Base-by-base conservation (phyloP, 2,329 filamentous ascomycete species). In the Phaeoacremonium minimum region DNA sequence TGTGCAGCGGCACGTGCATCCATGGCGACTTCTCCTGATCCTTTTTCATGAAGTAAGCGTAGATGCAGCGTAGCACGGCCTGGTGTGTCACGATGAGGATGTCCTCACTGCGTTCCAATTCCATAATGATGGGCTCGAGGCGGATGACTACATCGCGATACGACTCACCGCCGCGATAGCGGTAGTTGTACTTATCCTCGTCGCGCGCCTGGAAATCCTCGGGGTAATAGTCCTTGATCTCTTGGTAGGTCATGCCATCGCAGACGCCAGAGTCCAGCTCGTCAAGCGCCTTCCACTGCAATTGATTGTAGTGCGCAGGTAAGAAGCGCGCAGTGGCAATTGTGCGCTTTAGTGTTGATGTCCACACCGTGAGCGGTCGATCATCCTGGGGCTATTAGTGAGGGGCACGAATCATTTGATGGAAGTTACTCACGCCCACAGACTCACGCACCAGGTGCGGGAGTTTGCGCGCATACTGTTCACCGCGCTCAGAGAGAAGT, bases 171-270 rank as follows among this genome's bases (percentile, higher is more conserved):
- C 93, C 93, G 5, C 93, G 84, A 64, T 98, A 98, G 39, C 93
- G 88, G 67, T 98, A 98, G 69, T 98, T 97, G 77, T 97, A 97
- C 65, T 98, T 98, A 72, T 98, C 93, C 48, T 95, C 88, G 61
- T 98, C 93, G 44, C 93, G 87, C 20, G 91, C 89, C 33, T 82
- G 80, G 66, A 98, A 98, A 66, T 98, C 93, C 49, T 96, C 90
- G 0, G 93, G 93, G 57, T 87, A 97, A 37, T 77, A 69, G 52
- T 94, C 80, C 53, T 93, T 88, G 56, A 98, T 97, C 57, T 98
- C 85, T 53, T 88, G 87, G 60, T 96, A 96, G 2, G 93, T 98
- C 59, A 97, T 80, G 37, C 91, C 90, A 53, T 98, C 93, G 65
- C 93, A 98, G 32, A 97, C 87, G 34, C 93, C 93, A 2, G 88